These are phyloP conservation scores for Paramecium pentaurelia DNA, from an alignment of 73 alveolate genomes.

Conservation along the genomic window DNA sequence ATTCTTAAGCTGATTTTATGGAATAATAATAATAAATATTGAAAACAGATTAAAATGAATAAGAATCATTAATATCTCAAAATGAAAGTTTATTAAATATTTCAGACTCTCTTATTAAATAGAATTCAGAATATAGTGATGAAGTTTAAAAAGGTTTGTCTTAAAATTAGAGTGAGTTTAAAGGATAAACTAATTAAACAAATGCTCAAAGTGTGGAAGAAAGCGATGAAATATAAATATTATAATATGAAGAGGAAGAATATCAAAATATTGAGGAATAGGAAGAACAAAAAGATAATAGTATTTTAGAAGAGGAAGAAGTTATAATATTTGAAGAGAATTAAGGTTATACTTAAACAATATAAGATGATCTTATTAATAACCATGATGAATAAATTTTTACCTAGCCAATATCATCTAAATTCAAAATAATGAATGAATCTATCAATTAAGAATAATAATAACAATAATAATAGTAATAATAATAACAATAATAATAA, in stretches of 20 bases:
- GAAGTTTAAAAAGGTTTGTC: not conserved
- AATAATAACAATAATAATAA: too few relatives aligned
- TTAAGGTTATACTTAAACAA: not conserved
- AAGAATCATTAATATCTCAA: not conserved
- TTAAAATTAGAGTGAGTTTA: not conserved
- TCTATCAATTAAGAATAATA: not conserved
- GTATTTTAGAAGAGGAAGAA: not conserved
- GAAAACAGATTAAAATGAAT: not conserved
- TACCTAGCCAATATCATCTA: not conserved
- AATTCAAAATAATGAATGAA: not conserved
- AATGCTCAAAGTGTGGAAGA: not conserved
- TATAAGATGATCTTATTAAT: not conserved
- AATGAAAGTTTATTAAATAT: not conserved
- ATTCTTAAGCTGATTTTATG: not conserved
- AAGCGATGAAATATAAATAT: not conserved
- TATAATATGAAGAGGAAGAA: not conserved
- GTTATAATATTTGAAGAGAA: not conserved
- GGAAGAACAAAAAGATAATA: not conserved
- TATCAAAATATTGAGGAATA: not conserved
- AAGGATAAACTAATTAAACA: not conserved
- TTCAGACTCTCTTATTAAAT: too few relatives aligned
- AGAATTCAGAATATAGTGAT: not conserved
- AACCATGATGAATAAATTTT: not conserved
- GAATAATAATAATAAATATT: not conserved
- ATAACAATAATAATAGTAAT: not conserved